These are phyloP conservation scores for Collybiopsis confluens DNA, from an alignment of 768 basidiomycete species.

Conservation along the genomic window DNA sequence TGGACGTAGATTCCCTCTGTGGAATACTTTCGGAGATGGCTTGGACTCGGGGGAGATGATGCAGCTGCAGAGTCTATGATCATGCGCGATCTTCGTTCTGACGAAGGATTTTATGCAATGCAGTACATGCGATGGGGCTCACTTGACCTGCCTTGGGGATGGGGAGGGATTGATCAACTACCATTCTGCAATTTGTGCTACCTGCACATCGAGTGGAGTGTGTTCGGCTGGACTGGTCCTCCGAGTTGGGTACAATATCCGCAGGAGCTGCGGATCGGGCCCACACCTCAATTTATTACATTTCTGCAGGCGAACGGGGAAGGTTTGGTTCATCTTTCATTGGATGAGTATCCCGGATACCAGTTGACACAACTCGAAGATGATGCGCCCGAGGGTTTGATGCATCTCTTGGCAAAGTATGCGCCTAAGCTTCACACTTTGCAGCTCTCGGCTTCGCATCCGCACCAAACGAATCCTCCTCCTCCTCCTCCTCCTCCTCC, in stretches of 20 bases:
- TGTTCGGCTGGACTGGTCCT: neutral
- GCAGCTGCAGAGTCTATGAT: neutral
- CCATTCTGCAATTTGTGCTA: slow-evolving; percentile 2
- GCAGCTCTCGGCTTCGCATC: neutral
- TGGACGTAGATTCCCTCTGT: neutral
- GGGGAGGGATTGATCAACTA: neutral
- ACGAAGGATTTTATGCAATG: neutral
- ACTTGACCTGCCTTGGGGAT: slow-evolving; percentile 3
- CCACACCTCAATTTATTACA: neutral
- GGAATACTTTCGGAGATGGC: slow-evolving; percentile 1
- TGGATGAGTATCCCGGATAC: slow-evolving; percentile 7
- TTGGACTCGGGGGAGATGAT: neutral
- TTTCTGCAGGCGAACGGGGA: neutral
- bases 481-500: too few relatives aligned
- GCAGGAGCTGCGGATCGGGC: too few relatives aligned
- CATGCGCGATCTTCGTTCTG: neutral
- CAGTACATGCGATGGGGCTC: neutral
- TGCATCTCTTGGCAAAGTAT: neutral
- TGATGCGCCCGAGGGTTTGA: neutral
- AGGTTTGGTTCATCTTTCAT: neutral
- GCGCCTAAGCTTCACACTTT: neutral
- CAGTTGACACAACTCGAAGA: neutral
- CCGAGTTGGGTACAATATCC: too few relatives aligned
- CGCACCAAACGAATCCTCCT: neutral
- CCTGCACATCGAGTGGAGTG: neutral